Conservation (phyloP, 2,329 filamentous ascomycete species). For the Balansia obtecta region DNA sequence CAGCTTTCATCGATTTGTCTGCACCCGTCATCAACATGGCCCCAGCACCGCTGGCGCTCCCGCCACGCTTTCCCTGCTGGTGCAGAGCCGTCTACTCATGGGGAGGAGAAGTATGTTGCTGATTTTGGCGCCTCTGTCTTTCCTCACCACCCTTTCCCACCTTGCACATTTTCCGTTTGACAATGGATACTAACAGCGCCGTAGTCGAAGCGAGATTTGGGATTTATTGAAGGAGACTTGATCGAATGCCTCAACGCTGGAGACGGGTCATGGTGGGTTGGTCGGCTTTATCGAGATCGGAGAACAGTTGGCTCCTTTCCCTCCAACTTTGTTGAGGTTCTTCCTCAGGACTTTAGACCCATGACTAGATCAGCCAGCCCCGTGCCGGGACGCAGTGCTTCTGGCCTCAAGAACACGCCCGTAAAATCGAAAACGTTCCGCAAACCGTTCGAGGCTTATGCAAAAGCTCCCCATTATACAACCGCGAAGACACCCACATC, state of each 20-base stretch:
- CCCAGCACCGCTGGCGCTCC: slow-evolving; percentile 47
- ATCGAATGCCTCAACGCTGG: slow-evolving; percentile 98
- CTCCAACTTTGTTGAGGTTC: slow-evolving; percentile 90
- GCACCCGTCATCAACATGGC: slow-evolving; percentile 30
- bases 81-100: slow-evolving; percentile 85
- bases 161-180: not conserved
- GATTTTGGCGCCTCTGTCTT: not conserved
- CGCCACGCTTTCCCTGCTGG: slow-evolving; percentile 79
- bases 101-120: slow-evolving; percentile 60
- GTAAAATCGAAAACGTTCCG: slow-evolving; percentile 52
- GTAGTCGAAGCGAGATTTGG: slow-evolving; percentile 80
- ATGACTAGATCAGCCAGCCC: slow-evolving; percentile 49
- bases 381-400: slow-evolving; percentile 42
- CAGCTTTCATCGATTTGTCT: not conserved
- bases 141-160: not conserved
- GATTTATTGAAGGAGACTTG: slow-evolving; percentile 93
- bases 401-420: slow-evolving; percentile 40
- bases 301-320: slow-evolving; percentile 88
- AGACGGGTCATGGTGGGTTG: slow-evolving; percentile 98
- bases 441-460: slow-evolving; percentile 55
- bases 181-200: not conserved
- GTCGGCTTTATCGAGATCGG: slow-evolving; percentile 76
- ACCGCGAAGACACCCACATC: slow-evolving; percentile 48
- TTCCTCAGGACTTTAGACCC: slow-evolving; percentile 76
- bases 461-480: slow-evolving; percentile 53